Evolutionary conservation across 2,329 filamentous ascomycete genomes (phyloP).

Genomic region (Graphium sp.): DNA sequence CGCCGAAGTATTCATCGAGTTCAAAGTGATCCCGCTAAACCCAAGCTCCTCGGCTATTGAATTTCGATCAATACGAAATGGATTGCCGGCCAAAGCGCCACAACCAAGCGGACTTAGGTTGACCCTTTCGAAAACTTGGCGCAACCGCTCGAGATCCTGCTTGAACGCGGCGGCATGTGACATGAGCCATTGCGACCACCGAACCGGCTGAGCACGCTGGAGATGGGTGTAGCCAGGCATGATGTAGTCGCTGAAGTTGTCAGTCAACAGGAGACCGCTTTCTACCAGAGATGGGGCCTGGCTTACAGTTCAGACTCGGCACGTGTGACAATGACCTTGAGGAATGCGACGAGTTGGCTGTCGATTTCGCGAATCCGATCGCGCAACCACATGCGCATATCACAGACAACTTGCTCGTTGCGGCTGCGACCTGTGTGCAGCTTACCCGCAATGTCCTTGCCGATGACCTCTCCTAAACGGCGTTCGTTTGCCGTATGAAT

Average conservation of each 20-base stretch:
- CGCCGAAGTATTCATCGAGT: constrained; percentile 59
- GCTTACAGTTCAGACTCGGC: constrained; percentile 62
- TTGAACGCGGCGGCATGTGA: constrained; percentile 57
- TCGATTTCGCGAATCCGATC: constrained; percentile 59
- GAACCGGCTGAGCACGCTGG: constrained; percentile 64
- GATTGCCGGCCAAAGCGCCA: constrained; percentile 66
- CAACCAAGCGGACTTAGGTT: constrained; percentile 57
- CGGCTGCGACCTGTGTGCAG: constrained; percentile 76
- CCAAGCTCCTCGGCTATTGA: constrained; percentile 67
- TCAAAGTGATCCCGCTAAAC: constrained; percentile 59
- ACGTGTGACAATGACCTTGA: constrained; percentile 50
- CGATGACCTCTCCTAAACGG: constrained; percentile 67
- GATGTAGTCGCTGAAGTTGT: constrained; percentile 36
- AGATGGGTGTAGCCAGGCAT: constrained; percentile 87
- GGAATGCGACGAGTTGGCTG: constrained; percentile 46
- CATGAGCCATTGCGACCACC: constrained; percentile 71
- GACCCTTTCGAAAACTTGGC: constrained; percentile 56
- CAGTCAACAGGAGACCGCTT: constrained; percentile 5
- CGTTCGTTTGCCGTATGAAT: constrained; percentile 60
- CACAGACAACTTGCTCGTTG: constrained; percentile 81
- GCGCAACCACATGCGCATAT: constrained; percentile 80
- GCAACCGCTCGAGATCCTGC: constrained; percentile 59
- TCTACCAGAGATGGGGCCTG: constrained; percentile 5
- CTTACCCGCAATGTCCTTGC: constrained; percentile 72
- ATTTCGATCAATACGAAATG: constrained; percentile 66